Base-by-base conservation (phyloP, 73 alveolate species). In the Urostyla sp. region DNA sequence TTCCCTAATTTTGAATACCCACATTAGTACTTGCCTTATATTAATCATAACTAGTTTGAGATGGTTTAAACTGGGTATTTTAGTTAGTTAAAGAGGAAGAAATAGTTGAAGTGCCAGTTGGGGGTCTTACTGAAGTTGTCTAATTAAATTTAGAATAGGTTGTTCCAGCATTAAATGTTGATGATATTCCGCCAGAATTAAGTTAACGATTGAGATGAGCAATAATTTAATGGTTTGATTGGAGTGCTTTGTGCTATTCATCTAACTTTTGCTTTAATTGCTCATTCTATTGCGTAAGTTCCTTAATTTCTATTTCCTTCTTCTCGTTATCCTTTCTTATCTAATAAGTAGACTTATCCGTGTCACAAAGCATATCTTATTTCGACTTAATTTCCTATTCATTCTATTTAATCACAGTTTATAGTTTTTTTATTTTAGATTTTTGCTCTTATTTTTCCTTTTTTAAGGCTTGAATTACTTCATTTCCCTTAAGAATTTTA, bases 321-420 rank as follows among this genome's bases (percentile, higher is more conserved):
- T 54, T 80, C 32, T 69, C 86, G 20, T 26, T 49, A 21, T 80
- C 90, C 35, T 67, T 67, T 73, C 59, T 80, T 35, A 75, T 2
- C 48, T 46, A 55, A 45, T 36, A 61, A 28, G 43, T 23, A 6
- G 43, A 24, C 32, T 73, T 80, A 5, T 61, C 86, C 54, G 30
- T 21, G 20, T 43, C 69, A 54, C 72, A 85, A 23, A 67, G 28
- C 20, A 27, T 16, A 26, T 80, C 90, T 72, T 72, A 26, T 40
- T 80, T 80, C 80, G 69, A 46, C 34, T 61, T 56, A 44, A 80
- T 38, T 31, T 31, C 49, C 16, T 72, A 26, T 80, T 80, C 90
- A 30, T 80, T 51, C 81, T 80, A 54, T 56, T 72, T 37, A 10
- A 80, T 82, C 44, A 80, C 90, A 69, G 81, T 37, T 24, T 52